Percentiles rank a stretch among this genome's conserved stretches.
phyloP scores from a whole-genome alignment of 257 asterid genomes.

The Solanum phureja region DNA sequence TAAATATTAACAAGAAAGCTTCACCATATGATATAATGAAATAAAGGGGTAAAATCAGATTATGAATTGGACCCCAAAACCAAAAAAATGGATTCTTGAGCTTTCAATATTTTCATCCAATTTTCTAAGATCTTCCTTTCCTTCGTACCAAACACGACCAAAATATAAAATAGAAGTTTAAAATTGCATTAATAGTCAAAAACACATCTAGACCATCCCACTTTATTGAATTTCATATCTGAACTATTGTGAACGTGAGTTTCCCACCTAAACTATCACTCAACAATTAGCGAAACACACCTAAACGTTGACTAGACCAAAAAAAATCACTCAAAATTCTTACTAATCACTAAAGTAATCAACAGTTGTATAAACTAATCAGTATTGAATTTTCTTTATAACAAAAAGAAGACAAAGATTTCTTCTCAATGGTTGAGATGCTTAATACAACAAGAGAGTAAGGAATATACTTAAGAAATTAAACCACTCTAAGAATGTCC shows the following conservation, averaged over 20 bases:
- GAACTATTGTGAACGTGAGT: rapidly evolving
- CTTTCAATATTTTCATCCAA: background rate
- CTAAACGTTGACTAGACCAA: background rate
- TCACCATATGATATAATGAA: background rate
- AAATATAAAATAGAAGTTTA: too few species aligned
- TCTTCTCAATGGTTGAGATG: background rate
- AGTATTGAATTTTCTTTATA: background rate
- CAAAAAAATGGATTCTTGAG: background rate
- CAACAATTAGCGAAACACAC: background rate
- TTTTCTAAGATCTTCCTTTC: background rate
- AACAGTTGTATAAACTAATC: background rate
- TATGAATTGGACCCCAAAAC: background rate
- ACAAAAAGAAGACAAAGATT: background rate
- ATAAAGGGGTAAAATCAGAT: background rate
- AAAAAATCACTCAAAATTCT: background rate
- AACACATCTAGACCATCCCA: too few species aligned
- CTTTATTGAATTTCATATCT: too few species aligned
- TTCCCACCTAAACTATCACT: background rate
- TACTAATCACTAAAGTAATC: background rate
- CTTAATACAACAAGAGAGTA: slow-evolving; percentile 20
- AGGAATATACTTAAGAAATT: slow-evolving; percentile 19
- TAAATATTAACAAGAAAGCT: background rate
- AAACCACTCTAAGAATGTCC: slow-evolving; percentile 1
- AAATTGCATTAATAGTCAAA: too few species aligned
- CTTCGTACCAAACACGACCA: background rate